Evolutionary conservation across 2,329 filamentous ascomycete species (phyloP).

Genomic region (Fusarium brevicatenulatum): DNA sequence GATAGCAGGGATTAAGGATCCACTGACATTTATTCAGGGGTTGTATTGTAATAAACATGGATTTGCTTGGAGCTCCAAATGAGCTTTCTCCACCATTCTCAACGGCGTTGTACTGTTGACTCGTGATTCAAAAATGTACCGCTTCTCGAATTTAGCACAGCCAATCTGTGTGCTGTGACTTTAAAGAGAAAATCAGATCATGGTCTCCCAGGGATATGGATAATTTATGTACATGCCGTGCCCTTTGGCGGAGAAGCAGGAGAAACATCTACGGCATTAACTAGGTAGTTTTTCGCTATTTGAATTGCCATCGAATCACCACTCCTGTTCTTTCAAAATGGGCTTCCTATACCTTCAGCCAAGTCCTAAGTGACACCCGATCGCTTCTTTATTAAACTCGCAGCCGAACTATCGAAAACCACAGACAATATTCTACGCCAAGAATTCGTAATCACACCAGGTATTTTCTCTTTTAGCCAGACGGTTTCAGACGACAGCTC

Average conservation of each 20-base stretch:
- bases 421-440: background rate
- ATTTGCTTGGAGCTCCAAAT: conserved; percentile 17
- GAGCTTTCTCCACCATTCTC: conserved; percentile 33
- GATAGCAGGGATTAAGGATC: too few species aligned
- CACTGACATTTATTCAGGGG: too few species aligned
- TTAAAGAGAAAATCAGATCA: conserved; percentile 29
- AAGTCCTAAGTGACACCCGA: background rate
- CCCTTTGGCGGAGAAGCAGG: conserved; percentile 1
- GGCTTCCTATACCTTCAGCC: conserved; percentile 3
- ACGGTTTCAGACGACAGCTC: conserved; percentile 6
- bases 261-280: background rate
- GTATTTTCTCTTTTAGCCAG: conserved; percentile 3
- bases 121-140: conserved; percentile 35
- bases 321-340: background rate
- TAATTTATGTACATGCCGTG: background rate
- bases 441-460: conserved; percentile 2
- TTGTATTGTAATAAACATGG: too few species aligned
- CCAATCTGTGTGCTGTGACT: background rate
- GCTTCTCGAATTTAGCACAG: conserved; percentile 10
- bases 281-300: background rate
- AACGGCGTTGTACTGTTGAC: conserved; percentile 11
- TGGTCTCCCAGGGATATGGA: conserved; percentile 6
- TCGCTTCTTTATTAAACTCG: background rate
- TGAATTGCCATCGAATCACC: conserved; percentile 8
- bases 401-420: background rate